Conservation (phyloP, 1,284 basidiomycete species). For the Athelia psychrophila region DNA sequence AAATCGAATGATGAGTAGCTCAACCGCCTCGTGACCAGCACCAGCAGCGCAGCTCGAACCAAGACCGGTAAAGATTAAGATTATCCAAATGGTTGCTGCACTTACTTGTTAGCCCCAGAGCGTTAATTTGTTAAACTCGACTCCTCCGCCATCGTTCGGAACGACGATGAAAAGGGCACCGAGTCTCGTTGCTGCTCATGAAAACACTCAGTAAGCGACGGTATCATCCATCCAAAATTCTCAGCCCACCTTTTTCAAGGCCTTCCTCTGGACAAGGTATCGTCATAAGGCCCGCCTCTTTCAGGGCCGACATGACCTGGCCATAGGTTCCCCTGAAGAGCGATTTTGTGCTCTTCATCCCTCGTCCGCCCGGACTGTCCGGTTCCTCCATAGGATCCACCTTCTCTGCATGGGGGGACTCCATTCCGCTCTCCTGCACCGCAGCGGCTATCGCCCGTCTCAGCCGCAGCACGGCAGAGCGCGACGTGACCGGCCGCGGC, state of each 20-base stretch:
- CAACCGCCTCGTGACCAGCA: too few species aligned
- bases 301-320: slow-evolving; percentile 42
- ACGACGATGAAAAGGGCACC: slow-evolving; percentile 45
- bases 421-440: slow-evolving; percentile 47
- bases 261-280: slow-evolving; percentile 35
- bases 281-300: slow-evolving; percentile 37
- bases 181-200: slow-evolving; percentile 35
- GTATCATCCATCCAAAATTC: not conserved
- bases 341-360: slow-evolving; percentile 21
- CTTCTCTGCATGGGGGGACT: slow-evolving; percentile 25
- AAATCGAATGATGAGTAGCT: too few species aligned
- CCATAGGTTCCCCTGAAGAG: slow-evolving; percentile 49
- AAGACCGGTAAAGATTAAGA: too few species aligned
- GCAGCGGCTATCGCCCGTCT: slow-evolving; percentile 41
- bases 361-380: slow-evolving; percentile 4
- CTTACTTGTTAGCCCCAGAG: slow-evolving; percentile 32
- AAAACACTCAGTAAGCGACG: not conserved
- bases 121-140: slow-evolving; percentile 43
- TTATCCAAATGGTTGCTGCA: too few species aligned
- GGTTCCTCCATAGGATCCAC: slow-evolving; percentile 13
- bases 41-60: too few species aligned
- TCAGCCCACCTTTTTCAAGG: slow-evolving; percentile 33
- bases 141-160: slow-evolving; percentile 21
- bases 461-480: slow-evolving; percentile 17
- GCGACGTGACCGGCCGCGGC: slow-evolving; percentile 17